These are phyloP conservation scores for Salvia splendens DNA, from an alignment of 257 asterid genomes.

Conservation along the genomic window DNA sequence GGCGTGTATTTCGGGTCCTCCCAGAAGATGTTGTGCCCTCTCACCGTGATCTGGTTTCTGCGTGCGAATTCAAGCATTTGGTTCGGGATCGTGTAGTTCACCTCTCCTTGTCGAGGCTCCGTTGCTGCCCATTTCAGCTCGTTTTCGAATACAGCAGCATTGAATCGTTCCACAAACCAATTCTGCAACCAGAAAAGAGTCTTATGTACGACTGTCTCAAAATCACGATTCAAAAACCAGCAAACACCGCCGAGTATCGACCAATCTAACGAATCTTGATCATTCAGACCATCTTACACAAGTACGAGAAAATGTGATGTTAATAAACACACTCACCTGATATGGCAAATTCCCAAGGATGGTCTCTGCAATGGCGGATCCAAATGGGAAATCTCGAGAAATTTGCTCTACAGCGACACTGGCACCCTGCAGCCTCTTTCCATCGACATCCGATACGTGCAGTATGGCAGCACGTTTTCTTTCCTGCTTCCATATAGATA, in stretches of 20 bases:
- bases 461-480: slow-evolving; percentile 51
- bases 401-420: slow-evolving; percentile 45
- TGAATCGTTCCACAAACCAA: slow-evolving; percentile 63
- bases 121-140: slow-evolving; percentile 72
- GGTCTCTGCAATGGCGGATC: slow-evolving; percentile 49
- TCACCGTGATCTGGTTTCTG: slow-evolving; percentile 43
- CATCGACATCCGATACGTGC: slow-evolving; percentile 50
- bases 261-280: too few species aligned
- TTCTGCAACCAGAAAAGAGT: slow-evolving; percentile 26
- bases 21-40: slow-evolving; percentile 80
- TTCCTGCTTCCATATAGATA: slow-evolving; percentile 34
- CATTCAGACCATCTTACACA: too few species aligned
- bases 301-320: background rate
- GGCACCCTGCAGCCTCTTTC: slow-evolving; percentile 47
- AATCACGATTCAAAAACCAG: too few species aligned
- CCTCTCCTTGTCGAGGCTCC: slow-evolving; percentile 47
- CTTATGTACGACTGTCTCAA: too few species aligned
- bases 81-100: slow-evolving; percentile 61
- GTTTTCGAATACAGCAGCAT: slow-evolving; percentile 69
- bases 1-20: slow-evolving; percentile 48
- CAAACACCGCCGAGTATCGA: too few species aligned
- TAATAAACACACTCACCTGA: slow-evolving; percentile 39
- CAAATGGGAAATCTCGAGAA: slow-evolving; percentile 61
- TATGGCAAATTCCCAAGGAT: slow-evolving; percentile 51
- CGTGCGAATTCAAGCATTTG: slow-evolving; percentile 53